Evolutionary conservation across 2,329 filamentous ascomycete genomes (phyloP), one percentile per base, ranked within the genome.

Genomic region (Corynespora cassiicola): DNA sequence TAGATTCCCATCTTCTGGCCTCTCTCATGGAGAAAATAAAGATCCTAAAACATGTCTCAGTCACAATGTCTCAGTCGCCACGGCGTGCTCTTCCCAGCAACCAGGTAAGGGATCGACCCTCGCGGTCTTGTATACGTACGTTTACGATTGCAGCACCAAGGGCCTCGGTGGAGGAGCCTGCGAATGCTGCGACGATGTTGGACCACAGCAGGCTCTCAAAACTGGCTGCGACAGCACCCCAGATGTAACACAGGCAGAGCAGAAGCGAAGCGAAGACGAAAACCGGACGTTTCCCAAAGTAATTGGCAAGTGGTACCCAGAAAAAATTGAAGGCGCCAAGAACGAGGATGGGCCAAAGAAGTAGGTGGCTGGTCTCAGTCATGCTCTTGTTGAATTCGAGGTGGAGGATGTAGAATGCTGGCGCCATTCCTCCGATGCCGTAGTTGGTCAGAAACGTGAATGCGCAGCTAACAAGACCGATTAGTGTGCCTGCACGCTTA

Each of bases 301-400:
- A 73, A 16, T 71, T 74, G 35, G 72, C 68, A 7, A 77, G 46
- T 10, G 75, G 75, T 5, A 77, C 73, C 74, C 74, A 77, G 50
- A 77, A 65, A 62, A 78, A 78, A 48, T 78, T 79, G 54, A 74
- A 75, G 19, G 75, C 69, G 1, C 75, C 74, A 3, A 78, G 68
- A 2, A 75, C 68, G 3, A 78, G 57, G 45, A 78, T 75, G 1
- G 66, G 67, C 54, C 63, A 71, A 9, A 68, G 49, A 2, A 72
- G 58, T 1, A 72, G 46, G 15, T 58, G 60, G 11, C 69, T 71
- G 2, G 74, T 72, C 34, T 76, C 68, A 5, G 69, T 74, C 56
- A 68, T 63, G 2, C 69, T 62, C 52, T 72, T 74, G 42, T 67
- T 46, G 54, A 78, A 78, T 45, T 78, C 71, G 10, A 75, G 52